Conservation (phyloP, 2,329 filamentous ascomycete species). For the Colletotrichum truncatum region DNA sequence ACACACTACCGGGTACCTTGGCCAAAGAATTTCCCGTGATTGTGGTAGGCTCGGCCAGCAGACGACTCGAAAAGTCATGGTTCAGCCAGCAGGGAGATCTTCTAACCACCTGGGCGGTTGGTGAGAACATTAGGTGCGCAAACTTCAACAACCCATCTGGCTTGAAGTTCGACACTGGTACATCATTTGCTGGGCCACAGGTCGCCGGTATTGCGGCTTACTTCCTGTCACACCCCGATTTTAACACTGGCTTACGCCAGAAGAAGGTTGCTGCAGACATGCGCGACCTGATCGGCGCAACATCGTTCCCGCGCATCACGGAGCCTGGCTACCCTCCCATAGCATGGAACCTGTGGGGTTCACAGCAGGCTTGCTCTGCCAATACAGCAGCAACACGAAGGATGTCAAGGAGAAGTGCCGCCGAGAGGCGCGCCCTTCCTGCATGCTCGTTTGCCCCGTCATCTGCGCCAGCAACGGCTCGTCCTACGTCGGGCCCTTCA, state of each 20-base stretch:
- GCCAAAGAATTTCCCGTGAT: not conserved
- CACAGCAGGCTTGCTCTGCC: not conserved
- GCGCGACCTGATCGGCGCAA: not conserved
- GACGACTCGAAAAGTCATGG: not conserved
- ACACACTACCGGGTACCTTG: not conserved
- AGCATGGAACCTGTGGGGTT: not conserved
- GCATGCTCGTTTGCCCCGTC: not conserved
- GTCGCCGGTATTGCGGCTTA: not conserved
- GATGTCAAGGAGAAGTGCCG: not conserved
- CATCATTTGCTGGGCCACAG: not conserved
- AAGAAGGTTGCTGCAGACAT: not conserved
- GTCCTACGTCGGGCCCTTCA: not conserved
- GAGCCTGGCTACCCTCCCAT: not conserved
- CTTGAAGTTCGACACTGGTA: not conserved
- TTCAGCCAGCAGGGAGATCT: not conserved
- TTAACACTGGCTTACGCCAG: not conserved
- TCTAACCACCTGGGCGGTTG: not conserved
- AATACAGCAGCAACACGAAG: not conserved
- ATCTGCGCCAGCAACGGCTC: fast-evolving
- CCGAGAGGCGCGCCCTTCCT: not conserved
- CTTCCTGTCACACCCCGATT: not conserved
- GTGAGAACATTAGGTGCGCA: not conserved
- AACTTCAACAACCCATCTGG: not conserved
- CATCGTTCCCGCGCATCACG: not conserved
- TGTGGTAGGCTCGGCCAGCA: not conserved